A percentile compares a stretch with the other conserved stretches of the same genome.
These are phyloP conservation scores for Solanum chilense DNA, from an alignment of 257 asterid species.

Conservation along the genomic window DNA sequence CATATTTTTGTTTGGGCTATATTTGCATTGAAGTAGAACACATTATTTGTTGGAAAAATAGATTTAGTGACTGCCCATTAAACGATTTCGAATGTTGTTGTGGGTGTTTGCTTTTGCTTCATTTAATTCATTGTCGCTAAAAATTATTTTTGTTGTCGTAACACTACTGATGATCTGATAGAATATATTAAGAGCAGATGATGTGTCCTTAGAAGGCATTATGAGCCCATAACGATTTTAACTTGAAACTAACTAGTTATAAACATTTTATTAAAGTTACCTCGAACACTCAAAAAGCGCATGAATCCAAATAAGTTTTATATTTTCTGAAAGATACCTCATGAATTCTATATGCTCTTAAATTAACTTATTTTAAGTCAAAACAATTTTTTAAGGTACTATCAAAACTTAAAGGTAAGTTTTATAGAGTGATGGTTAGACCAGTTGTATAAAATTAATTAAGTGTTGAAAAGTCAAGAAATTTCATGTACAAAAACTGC, in stretches of 20 bases:
- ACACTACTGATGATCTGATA: background rate
- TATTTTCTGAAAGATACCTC: background rate
- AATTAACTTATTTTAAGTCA: background rate
- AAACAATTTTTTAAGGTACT: background rate
- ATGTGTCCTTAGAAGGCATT: background rate
- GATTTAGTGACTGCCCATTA: background rate
- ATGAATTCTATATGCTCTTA: background rate
- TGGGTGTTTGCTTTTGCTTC: background rate
- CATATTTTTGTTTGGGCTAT: conserved; percentile 13
- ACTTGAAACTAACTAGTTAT: too few relatives aligned
- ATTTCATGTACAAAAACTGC: background rate
- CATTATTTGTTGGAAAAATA: conserved; percentile 10
- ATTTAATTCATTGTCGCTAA: background rate
- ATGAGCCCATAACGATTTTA: background rate
- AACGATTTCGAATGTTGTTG: background rate
- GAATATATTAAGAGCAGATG: background rate
- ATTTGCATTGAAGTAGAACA: conserved; percentile 13
- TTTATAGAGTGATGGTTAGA: background rate
- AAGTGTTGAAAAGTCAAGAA: background rate
- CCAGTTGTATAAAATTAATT: too few relatives aligned
- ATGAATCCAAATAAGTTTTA: too few relatives aligned
- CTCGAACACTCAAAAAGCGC: background rate
- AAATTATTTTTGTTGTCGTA: background rate
- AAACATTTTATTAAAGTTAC: background rate
- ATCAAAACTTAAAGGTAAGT: background rate